Conservation (phyloP, 768 basidiomycete species). For the Leccinum subgranulosum region DNA sequence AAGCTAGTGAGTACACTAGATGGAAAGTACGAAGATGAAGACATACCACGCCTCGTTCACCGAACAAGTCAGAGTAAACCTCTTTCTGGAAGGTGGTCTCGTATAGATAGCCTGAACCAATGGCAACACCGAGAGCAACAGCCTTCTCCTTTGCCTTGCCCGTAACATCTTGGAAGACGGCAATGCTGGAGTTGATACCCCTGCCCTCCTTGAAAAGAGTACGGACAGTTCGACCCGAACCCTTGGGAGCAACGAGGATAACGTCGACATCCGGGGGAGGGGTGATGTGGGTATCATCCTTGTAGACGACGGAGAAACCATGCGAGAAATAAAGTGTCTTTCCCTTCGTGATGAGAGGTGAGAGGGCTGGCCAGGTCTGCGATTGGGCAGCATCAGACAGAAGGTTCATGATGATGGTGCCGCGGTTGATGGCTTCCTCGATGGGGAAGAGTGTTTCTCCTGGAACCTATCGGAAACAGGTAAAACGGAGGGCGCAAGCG, state of each 20-base stretch:
- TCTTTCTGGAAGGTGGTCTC: conserved; percentile 99
- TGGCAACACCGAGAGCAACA: conserved; percentile 86
- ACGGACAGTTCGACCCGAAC: conserved; percentile 97
- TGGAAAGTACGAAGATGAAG: neutral
- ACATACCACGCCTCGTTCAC: conserved; percentile 98
- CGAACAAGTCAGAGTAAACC: conserved; percentile 98
- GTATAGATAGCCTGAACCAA: conserved; percentile 97
- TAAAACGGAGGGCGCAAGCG: neutral
- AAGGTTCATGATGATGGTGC: conserved; percentile 99
- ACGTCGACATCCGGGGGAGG: conserved; percentile 95
- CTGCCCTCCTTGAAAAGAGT: conserved; percentile 99
- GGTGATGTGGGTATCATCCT: conserved; percentile 92
- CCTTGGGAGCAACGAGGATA: conserved; percentile 98
- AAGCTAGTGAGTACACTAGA: conserved; percentile 6
- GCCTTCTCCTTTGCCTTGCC: conserved; percentile 99
- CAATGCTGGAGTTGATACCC: conserved; percentile 93
- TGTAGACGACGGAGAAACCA: conserved; percentile 98
- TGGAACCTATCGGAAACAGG: conserved; percentile 56
- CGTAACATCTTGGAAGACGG: conserved; percentile 96
- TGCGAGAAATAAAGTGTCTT: conserved; percentile 99
- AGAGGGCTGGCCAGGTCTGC: conserved; percentile 85
- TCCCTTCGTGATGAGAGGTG: conserved; percentile 97
- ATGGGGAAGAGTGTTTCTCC: conserved; percentile 98
- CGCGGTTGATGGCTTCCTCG: conserved; percentile 92
- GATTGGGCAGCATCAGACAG: conserved; percentile 99